These are phyloP conservation scores for Mycosarcoma mackinlayi DNA, from an alignment of 1,284 basidiomycete genomes.

Conservation along the genomic window DNA sequence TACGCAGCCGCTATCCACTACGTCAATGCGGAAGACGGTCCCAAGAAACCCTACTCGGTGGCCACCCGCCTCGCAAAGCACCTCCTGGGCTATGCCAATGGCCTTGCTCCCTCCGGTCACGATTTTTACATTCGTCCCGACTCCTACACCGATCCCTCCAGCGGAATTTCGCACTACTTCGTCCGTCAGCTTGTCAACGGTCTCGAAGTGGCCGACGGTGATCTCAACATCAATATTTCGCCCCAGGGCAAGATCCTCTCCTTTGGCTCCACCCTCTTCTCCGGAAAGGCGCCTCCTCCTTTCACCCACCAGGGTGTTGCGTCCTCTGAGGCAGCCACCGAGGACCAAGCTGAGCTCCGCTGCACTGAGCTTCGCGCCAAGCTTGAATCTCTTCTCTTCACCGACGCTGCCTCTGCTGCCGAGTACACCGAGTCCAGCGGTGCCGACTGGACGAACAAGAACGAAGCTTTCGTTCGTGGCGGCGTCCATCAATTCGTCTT, in stretches of 20 bases:
- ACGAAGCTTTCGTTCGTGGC: constrained; percentile 38
- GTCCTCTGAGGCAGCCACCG: constrained; percentile 14
- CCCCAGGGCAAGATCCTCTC: constrained; percentile 53
- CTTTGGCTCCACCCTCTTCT: constrained; percentile 56
- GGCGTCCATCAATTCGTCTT: constrained; percentile 51
- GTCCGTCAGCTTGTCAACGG: constrained; percentile 58
- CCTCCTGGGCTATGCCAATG: constrained; percentile 36
- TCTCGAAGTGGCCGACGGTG: constrained; percentile 53
- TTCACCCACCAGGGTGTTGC: constrained; percentile 48
- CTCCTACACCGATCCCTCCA: constrained; percentile 54
- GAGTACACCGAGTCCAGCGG: constrained; percentile 30
- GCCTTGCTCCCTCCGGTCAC: constrained; percentile 36
- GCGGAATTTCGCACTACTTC: constrained; percentile 55
- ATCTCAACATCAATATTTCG: constrained; percentile 55
- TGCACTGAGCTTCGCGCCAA: constrained; percentile 36
- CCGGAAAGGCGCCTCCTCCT: constrained; percentile 45
- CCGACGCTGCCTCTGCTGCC: constrained; percentile 8
- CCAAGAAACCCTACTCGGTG: constrained; percentile 43
- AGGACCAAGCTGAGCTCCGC: constrained; percentile 29
- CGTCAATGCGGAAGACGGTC: constrained; percentile 44
- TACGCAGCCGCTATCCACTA: constrained; percentile 42
- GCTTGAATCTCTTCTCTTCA: constrained; percentile 40
- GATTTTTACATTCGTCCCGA: constrained; percentile 57
- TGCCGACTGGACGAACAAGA: constrained; percentile 21
- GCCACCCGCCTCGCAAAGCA: constrained; percentile 49